A percentile compares a stretch with the other conserved stretches of the same genome.
Evolutionary conservation across 179 eudicot species (phyloP).

Genomic region (Beta macrorhiza): DNA sequence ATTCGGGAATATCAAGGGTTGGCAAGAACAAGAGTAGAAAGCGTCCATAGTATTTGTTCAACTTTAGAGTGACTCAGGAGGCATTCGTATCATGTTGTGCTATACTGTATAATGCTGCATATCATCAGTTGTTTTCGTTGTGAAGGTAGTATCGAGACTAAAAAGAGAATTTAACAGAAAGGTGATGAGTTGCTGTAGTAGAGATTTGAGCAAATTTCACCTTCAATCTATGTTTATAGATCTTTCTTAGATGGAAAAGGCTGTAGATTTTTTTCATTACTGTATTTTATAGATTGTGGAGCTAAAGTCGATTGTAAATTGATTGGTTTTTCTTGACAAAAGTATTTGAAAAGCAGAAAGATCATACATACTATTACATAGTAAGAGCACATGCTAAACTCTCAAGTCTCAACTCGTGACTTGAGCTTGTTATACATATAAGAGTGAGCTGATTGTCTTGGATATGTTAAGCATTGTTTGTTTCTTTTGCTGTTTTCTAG

Average conservation of each 20-base stretch:
- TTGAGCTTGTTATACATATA: not conserved
- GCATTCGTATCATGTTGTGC: not conserved
- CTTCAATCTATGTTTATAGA: constrained; percentile 8
- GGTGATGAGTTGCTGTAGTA: not conserved
- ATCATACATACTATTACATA: not conserved
- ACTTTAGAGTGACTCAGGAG: not conserved
- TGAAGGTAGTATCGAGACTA: not conserved
- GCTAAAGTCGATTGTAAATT: not conserved
- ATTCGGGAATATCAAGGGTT: constrained; percentile 49
- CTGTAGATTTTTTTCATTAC: not conserved
- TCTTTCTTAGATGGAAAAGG: not conserved
- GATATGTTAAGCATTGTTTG: not conserved
- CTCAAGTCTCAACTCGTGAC: not conserved
- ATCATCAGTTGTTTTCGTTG: not conserved
- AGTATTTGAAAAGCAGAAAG: not conserved
- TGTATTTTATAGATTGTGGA: not conserved
- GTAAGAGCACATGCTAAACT: not conserved
- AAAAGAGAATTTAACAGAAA: not conserved
- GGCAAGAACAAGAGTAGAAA: constrained; percentile 58
- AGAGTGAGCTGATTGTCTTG: not conserved
- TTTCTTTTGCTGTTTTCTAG: not conserved
- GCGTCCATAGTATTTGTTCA: constrained; percentile 28
- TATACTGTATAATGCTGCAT: not conserved
- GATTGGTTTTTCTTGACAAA: not conserved
- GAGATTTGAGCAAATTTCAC: not conserved